phyloP scores from a whole-genome alignment of 805 yeast genomes.

The Yamadazyma nakazawae region DNA sequence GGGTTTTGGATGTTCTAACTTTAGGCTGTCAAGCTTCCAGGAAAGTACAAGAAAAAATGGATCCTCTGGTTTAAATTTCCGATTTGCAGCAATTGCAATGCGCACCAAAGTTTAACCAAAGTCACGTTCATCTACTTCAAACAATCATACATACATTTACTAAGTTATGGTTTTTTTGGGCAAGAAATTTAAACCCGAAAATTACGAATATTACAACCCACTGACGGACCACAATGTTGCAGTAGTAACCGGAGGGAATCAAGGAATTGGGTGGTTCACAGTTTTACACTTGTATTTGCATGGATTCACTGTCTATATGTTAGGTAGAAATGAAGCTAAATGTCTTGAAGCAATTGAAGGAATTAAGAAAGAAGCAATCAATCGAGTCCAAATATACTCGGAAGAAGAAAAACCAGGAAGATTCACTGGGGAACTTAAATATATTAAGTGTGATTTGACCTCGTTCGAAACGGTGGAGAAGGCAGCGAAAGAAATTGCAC shows the following conservation, averaged over 20 bases:
- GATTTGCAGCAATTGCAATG: too few species aligned
- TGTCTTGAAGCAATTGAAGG: conserved; percentile 31
- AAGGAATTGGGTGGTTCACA: conserved; percentile 42
- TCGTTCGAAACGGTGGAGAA: conserved; percentile 26
- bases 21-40: too few species aligned
- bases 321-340: conserved; percentile 33
- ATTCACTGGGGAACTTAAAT: conserved; percentile 49
- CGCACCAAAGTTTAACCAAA: too few species aligned
- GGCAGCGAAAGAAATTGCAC: conserved; percentile 24
- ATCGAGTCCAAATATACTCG: conserved; percentile 15
- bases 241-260: conserved; percentile 38
- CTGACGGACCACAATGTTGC: conserved; percentile 25
- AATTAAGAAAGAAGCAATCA: conserved; percentile 30
- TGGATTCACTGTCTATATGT: conserved; percentile 36
- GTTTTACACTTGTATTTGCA: conserved; percentile 38
- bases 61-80: too few species aligned
- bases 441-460: conserved; percentile 54
- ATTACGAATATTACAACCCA: conserved; percentile 24
- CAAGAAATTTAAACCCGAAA: conserved; percentile 9
- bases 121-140: too few species aligned
- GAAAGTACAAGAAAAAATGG: too few species aligned
- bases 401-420: conserved; percentile 15
- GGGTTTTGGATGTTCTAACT: too few species aligned
- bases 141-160: too few species aligned
- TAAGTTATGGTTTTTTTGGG: not conserved